Conservation (phyloP, 371 early-diverging fungal species). For the Mucor sp. region DNA sequence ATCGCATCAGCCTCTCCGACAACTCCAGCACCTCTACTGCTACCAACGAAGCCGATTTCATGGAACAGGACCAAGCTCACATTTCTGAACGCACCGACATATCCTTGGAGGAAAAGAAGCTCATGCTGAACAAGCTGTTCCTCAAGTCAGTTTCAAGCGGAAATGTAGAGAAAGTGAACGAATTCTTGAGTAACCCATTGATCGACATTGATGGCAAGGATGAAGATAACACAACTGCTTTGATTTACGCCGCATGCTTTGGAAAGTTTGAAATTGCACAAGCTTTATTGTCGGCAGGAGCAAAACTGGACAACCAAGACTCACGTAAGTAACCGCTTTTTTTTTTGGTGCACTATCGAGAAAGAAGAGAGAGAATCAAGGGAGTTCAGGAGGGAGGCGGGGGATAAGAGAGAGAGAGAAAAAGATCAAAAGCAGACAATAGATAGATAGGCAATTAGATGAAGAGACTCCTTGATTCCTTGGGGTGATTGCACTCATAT, state of each 20-base stretch:
- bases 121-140: constrained; percentile 38
- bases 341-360: neutral
- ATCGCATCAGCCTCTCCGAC: constrained; percentile 7
- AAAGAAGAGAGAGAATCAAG: neutral
- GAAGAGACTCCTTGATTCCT: neutral
- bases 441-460: neutral
- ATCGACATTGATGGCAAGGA: constrained; percentile 84
- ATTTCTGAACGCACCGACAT: neutral
- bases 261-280: constrained; percentile 74
- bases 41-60: neutral
- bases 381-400: neutral
- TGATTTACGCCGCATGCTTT: constrained; percentile 91
- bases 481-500: neutral
- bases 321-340: constrained; percentile 28
- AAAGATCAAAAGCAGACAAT: neutral
- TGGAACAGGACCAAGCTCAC: neutral
- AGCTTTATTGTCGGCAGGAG: constrained; percentile 75
- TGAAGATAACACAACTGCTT: constrained; percentile 81
- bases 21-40: neutral
- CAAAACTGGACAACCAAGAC: constrained; percentile 77
- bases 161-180: constrained; percentile 87
- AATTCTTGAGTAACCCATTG: constrained; percentile 50
- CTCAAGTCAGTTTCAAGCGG: constrained; percentile 78
- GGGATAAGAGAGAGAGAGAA: neutral
- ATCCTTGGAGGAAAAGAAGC: constrained; percentile 10